These are phyloP conservation scores for Climacium dendroides DNA, from an alignment of 225 moss, liverwort and hornwort genomes.

Conservation along the genomic window DNA sequence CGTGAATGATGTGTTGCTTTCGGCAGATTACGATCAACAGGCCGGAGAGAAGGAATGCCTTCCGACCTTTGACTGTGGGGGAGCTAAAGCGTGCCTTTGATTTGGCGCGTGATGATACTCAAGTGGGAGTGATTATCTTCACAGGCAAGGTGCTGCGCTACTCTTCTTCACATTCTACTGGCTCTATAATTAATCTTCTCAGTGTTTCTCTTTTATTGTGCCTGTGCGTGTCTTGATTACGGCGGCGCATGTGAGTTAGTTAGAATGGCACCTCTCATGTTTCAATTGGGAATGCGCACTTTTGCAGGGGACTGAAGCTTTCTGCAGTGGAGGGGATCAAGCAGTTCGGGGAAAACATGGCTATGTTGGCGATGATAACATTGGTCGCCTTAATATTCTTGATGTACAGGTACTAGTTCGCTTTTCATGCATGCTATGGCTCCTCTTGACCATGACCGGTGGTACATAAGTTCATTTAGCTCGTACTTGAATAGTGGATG, in stretches of 20 bases:
- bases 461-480: neutral
- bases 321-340: slow-evolving; percentile 97
- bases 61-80: slow-evolving; percentile 71
- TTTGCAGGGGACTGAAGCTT: slow-evolving; percentile 76
- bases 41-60: slow-evolving; percentile 84
- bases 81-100: slow-evolving; percentile 72
- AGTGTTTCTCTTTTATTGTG: neutral
- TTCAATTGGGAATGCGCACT: neutral
- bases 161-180: neutral
- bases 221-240: neutral
- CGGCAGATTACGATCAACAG: slow-evolving; percentile 86
- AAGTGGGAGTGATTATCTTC: slow-evolving; percentile 82
- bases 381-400: slow-evolving; percentile 78
- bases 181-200: neutral
- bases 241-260: neutral
- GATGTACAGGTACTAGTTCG: slow-evolving; percentile 65
- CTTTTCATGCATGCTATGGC: neutral
- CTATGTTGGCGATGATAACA: slow-evolving; percentile 72
- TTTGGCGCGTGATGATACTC: slow-evolving; percentile 77
- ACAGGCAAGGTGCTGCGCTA: slow-evolving; percentile 75
- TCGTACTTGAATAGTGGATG: neutral
- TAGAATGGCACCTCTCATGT: neutral
- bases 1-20: neutral
- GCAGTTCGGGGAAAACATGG: slow-evolving; percentile 76
- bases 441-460: neutral